phyloP scores from a whole-genome alignment of 305 asterid species.

The Caryopteris hybrid region DNA sequence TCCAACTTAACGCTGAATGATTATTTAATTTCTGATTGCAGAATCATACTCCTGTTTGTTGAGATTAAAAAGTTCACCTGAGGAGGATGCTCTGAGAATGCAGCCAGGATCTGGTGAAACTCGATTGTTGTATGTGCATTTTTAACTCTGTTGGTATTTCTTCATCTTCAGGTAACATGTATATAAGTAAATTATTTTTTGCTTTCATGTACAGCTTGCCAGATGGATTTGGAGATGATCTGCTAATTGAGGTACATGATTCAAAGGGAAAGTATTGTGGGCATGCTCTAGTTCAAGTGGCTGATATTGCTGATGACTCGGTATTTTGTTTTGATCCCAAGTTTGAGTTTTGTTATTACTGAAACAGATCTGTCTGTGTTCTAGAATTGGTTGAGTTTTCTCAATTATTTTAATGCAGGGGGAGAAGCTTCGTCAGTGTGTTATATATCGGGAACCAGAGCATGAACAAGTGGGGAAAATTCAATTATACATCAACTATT shows the following conservation, averaged over 20 bases:
- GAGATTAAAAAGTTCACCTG: slow-evolving; percentile 82
- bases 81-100: slow-evolving; percentile 80
- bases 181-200: slow-evolving; percentile 6
- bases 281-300: slow-evolving; percentile 79
- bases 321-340: slow-evolving; percentile 36
- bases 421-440: slow-evolving; percentile 80
- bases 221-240: slow-evolving; percentile 89
- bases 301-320: slow-evolving; percentile 89
- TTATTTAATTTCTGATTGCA: slow-evolving; percentile 24
- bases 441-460: slow-evolving; percentile 83
- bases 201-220: slow-evolving; percentile 56
- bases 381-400: slow-evolving; percentile 7
- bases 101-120: slow-evolving; percentile 98
- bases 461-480: slow-evolving; percentile 91
- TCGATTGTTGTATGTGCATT: slow-evolving; percentile 68
- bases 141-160: slow-evolving; percentile 9
- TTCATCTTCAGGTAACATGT: not conserved
- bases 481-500: slow-evolving; percentile 67
- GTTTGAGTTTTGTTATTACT: not conserved
- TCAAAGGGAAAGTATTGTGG: slow-evolving; percentile 84
- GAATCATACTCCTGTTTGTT: slow-evolving; percentile 81
- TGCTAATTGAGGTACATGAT: slow-evolving; percentile 74
- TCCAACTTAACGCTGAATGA: not conserved
- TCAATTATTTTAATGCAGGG: slow-evolving; percentile 46
- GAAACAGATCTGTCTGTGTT: not conserved